Base-by-base conservation (phyloP, 1,284 basidiomycete genomes). In the Cutaneotrichosporon arboriforme region DNA sequence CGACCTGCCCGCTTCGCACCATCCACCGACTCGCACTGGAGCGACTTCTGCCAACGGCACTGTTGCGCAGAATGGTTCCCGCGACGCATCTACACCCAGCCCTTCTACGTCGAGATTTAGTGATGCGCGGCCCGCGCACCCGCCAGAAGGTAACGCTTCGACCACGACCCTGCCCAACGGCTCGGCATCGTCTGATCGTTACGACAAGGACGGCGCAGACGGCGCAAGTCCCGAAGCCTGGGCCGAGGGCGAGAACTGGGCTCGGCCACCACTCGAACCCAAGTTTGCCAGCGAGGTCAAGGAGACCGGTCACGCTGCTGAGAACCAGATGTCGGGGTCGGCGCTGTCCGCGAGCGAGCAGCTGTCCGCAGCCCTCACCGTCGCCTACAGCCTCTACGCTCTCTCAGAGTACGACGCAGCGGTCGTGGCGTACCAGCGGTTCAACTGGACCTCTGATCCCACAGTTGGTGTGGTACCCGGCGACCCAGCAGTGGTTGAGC, bases 351-450 rank as follows among this genome's bases (percentile, higher is more conserved):
- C 46, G 0, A 57, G 45, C 14, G 68, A 70, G 39, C 39, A 20
- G 12, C 45, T 72, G 70, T 70, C 73, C 13, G 63, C 74, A 4
- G 34, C 81, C 55, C 78, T 87, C 50, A 79, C 81, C 0, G 74
- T 86, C 38, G 88, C 86, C 3, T 89, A 87, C 70, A 84, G 86
- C 62, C 82, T 83, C 3, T 88, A 87, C 69, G 85, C 88, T 0
- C 73, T 90, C 3, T 83, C 83, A 31, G 77, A 81, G 17, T 83
- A 84, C 15, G 70, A 78, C 2, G 81, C 83, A 50, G 88, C 86
- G 52, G 74, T 91, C 17, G 64, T 74, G 2, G 76, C 84, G 49
- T 78, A 88, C 8, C 71, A 76, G 21, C 74, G 77, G 55, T 79
- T 87, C 13, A 79, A 82, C 34, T 80, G 83, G 62, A 70, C 83